phyloP scores from a whole-genome alignment of 495 filamentous ascomycete genomes.

The Talaromyces thailandensis region DNA sequence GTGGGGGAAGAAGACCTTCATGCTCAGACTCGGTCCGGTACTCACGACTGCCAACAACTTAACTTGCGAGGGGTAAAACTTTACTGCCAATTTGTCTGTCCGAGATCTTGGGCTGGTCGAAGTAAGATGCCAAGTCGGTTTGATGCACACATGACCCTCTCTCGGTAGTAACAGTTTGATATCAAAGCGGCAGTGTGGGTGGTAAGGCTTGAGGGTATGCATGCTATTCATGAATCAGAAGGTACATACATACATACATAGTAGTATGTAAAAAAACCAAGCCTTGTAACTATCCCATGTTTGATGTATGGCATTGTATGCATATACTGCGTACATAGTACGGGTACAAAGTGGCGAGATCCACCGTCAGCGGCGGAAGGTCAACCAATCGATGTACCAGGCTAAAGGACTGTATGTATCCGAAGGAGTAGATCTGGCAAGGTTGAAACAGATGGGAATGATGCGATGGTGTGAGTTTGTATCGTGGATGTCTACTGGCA shows the following conservation, averaged over 20 bases:
- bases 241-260: too few species aligned
- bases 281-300: background rate
- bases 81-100: background rate
- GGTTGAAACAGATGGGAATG: background rate
- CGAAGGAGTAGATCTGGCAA: background rate
- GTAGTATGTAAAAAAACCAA: background rate
- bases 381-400: background rate
- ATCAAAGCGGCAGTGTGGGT: background rate
- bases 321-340: background rate
- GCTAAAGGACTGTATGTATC: background rate
- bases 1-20: background rate
- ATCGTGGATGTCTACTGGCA: background rate
- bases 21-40: background rate
- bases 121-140: background rate
- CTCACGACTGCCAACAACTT: background rate
- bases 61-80: background rate
- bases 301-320: background rate
- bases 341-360: background rate
- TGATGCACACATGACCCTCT: background rate
- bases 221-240: background rate
- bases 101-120: background rate
- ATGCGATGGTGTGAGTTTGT: background rate
- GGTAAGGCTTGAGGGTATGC: background rate
- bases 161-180: background rate
- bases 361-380: background rate